Base-by-base conservation (phyloP, 345 rosid genomes). In the Odontarrhena argentea region DNA sequence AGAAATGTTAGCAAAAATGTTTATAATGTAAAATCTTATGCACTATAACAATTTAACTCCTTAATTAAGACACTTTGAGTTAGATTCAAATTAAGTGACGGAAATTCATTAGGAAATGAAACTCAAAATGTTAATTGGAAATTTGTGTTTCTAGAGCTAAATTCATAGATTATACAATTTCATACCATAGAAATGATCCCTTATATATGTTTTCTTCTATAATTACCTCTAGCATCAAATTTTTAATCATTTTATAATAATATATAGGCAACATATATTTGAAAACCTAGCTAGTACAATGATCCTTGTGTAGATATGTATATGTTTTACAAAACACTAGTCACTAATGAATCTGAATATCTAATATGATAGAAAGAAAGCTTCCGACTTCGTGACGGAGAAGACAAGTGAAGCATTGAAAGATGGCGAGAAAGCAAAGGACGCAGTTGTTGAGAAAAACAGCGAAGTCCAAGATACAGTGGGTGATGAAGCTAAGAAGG, bases 391-490 rank as follows among this genome's bases (percentile, higher is more conserved):
- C 55, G 9, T 58, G 60, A 72, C 65, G 6, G 71, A 72, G 0
- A 72, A 72, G 66, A 65, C 65, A 42, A 72, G 50, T 3, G 71
- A 72, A 22, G 71, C 66, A 0, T 50, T 72, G 54, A 22, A 26
- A 35, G 60, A 72, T 55, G 76, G 76, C 0, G 76, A 72, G 60
- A 50, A 72, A 64, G 54, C 76, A 10, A 72, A 72, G 57, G 70
- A 57, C 10, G 49, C 56, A 47, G 24, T 65, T 34, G 66, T 50
- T 25, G 76, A 72, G 11, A 72, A 72, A 59, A 65, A 24, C 24
- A 12, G 5, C 11, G 76, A 72, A 25, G 60, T 46, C 47, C 49
- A 22, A 24, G 34, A 65, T 1, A 65, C 66, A 0, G 37, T 32
- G 4, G 47, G 1, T 37, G 35, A 46, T 0, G 75, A 46, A 63